phyloP scores from a whole-genome alignment of 2,329 filamentous ascomycete species.

The Paecilomyces fulvus region DNA sequence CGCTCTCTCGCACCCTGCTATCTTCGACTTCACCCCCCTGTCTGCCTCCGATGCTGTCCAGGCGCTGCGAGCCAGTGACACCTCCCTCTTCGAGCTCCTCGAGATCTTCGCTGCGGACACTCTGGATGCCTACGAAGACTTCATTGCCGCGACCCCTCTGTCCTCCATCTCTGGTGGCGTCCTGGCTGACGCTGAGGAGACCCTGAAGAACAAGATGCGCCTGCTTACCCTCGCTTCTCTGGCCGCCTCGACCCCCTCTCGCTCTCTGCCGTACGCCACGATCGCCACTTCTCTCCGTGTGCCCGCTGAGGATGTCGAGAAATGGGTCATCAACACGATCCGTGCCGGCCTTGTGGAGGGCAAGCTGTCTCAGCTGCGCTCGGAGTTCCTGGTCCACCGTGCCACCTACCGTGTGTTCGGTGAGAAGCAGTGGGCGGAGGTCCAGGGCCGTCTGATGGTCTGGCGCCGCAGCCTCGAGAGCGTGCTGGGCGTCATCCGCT shows the following conservation, averaged over 20 bases:
- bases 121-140: constrained; percentile 91
- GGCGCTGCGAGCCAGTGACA: constrained; percentile 74
- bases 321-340: constrained; percentile 98
- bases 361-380: constrained; percentile 85
- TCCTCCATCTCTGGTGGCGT: constrained; percentile 68
- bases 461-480: constrained; percentile 76
- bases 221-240: constrained; percentile 87
- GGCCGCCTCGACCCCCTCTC: constrained; percentile 71
- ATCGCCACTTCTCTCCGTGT: constrained; percentile 83
- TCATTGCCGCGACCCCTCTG: constrained; percentile 56
- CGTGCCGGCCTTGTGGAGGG: constrained; percentile 92
- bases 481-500: constrained; percentile 68
- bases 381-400: constrained; percentile 91
- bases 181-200: constrained; percentile 66
- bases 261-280: constrained; percentile 78
- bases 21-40: constrained; percentile 67
- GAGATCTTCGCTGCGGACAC: constrained; percentile 93
- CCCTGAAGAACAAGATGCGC: constrained; percentile 89
- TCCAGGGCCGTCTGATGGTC: constrained; percentile 80
- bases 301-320: constrained; percentile 75
- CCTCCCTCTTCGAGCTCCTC: constrained; percentile 80
- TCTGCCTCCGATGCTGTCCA: constrained; percentile 69
- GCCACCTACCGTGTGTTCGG: constrained; percentile 95
- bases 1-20: constrained; percentile 56
- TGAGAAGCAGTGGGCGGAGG: constrained; percentile 96